Conservation (phyloP, 2,329 filamentous ascomycete species). For the Stemphylium lycopersici region DNA sequence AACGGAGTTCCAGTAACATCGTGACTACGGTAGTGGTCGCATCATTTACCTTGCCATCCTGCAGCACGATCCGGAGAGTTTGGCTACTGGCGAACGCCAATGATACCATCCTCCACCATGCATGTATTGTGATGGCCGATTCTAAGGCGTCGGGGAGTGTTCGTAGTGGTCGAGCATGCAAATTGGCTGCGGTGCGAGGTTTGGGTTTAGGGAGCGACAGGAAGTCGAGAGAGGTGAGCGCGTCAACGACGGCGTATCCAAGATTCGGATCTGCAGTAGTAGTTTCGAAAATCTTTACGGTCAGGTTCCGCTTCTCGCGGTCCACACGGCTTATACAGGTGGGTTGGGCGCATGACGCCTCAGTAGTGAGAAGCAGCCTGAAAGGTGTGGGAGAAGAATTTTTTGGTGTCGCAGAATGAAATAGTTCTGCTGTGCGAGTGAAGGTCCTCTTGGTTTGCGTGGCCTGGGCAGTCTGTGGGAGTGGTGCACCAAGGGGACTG, state of each 20-base stretch:
- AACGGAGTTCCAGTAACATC: no score
- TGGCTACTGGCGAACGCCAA: no score
- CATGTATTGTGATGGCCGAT: no score
- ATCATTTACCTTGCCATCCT: no score
- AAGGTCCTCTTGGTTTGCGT: background rate
- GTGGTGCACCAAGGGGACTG: background rate
- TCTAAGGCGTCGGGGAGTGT: no score
- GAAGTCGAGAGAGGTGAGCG: background rate
- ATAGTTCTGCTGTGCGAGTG: background rate
- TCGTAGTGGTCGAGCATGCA: no score
- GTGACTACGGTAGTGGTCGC: no score
- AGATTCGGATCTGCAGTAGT: conserved; percentile 1
- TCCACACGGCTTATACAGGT: background rate
- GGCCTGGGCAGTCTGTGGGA: background rate
- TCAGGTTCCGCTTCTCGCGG: background rate
- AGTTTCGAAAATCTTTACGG: background rate
- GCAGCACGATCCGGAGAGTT: no score
- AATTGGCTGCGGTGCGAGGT: no score
- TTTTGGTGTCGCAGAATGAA: background rate
- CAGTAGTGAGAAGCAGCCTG: background rate
- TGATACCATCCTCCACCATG: no score
- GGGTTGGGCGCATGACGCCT: background rate
- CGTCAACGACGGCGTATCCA: background rate
- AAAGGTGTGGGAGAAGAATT: background rate
- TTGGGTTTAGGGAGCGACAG: background rate